These are phyloP conservation scores for Nakazawaea holstii DNA, from an alignment of 805 yeast genomes.

Conservation along the genomic window DNA sequence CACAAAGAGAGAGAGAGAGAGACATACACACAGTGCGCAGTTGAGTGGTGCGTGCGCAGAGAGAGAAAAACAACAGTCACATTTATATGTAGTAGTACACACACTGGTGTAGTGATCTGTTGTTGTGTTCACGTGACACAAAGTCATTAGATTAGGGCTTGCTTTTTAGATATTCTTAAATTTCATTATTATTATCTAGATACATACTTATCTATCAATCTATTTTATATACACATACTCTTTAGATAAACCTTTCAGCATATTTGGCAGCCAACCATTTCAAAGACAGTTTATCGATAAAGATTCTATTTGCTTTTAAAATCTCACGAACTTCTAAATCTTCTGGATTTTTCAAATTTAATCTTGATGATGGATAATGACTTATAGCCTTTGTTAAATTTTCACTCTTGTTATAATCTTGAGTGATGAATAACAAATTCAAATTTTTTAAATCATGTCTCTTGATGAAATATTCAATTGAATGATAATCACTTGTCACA, in stretches of 20 bases:
- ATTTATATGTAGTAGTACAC: no score
- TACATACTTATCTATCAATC: no score
- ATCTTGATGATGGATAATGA: slow-evolving; percentile 39
- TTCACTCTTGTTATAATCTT: slow-evolving; percentile 33
- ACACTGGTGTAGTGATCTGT: no score
- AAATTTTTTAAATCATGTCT: slow-evolving; percentile 44
- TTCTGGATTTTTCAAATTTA: slow-evolving; percentile 67
- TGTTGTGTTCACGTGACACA: no score
- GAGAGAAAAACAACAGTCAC: neutral
- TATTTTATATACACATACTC: neutral
- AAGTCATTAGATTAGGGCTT: neutral
- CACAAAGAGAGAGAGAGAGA: no score
- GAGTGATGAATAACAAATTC: slow-evolving; percentile 64
- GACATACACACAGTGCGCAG: no score
- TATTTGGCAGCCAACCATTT: slow-evolving; percentile 44
- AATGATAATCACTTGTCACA: slow-evolving; percentile 23
- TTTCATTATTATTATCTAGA: no score
- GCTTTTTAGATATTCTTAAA: no score
- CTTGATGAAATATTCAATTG: slow-evolving; percentile 31
- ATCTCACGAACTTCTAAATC: slow-evolving; percentile 80
- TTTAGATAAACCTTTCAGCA: slow-evolving; percentile 5
- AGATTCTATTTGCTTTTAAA: slow-evolving; percentile 70
- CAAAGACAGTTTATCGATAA: slow-evolving; percentile 68
- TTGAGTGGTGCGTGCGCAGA: neutral
- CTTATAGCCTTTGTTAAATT: slow-evolving; percentile 61